Evolutionary conservation across 2,329 filamentous ascomycete genomes (phyloP).

Genomic region (Pseudogymnoascus sp.): DNA sequence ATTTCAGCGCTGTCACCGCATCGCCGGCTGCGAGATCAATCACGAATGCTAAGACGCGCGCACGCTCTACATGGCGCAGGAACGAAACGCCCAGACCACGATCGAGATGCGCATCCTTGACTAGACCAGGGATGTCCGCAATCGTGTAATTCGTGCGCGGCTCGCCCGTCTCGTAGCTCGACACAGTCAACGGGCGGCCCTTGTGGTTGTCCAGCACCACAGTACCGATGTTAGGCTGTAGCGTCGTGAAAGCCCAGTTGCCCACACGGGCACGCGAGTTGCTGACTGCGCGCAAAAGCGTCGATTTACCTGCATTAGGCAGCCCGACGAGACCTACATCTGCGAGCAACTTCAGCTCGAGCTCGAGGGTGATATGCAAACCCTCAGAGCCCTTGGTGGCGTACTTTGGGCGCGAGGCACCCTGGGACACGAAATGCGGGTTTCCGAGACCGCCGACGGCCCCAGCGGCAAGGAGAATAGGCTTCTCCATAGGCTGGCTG

Average conservation of each 20-base stretch:
- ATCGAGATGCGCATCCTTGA: slow-evolving; percentile 88
- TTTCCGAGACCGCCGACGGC: slow-evolving; percentile 89
- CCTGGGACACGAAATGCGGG: slow-evolving; percentile 78
- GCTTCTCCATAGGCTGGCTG: slow-evolving; percentile 68
- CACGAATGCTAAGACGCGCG: slow-evolving; percentile 87
- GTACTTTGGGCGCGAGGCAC: slow-evolving; percentile 71
- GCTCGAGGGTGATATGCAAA: slow-evolving; percentile 69
- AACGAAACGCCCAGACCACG: slow-evolving; percentile 87
- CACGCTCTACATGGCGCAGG: slow-evolving; percentile 87
- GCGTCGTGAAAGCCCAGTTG: slow-evolving; percentile 93
- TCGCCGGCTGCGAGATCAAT: slow-evolving; percentile 76
- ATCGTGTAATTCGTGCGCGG: slow-evolving; percentile 78
- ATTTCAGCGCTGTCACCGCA: slow-evolving; percentile 68
- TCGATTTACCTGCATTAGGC: slow-evolving; percentile 94
- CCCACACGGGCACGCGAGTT: slow-evolving; percentile 85
- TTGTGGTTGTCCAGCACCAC: slow-evolving; percentile 85
- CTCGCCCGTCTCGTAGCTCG: slow-evolving; percentile 40
- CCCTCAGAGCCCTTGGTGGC: slow-evolving; percentile 80
- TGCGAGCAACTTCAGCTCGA: slow-evolving; percentile 90
- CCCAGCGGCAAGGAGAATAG: slow-evolving; percentile 78
- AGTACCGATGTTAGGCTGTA: slow-evolving; percentile 92
- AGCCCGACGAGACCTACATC: slow-evolving; percentile 92
- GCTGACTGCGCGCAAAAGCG: slow-evolving; percentile 76
- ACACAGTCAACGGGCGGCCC: slow-evolving; percentile 54
- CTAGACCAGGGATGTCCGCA: slow-evolving; percentile 90